These are phyloP conservation scores for Kluyveromyces marxianus DNA, from an alignment of 1,139 yeast species.

Conservation along the genomic window DNA sequence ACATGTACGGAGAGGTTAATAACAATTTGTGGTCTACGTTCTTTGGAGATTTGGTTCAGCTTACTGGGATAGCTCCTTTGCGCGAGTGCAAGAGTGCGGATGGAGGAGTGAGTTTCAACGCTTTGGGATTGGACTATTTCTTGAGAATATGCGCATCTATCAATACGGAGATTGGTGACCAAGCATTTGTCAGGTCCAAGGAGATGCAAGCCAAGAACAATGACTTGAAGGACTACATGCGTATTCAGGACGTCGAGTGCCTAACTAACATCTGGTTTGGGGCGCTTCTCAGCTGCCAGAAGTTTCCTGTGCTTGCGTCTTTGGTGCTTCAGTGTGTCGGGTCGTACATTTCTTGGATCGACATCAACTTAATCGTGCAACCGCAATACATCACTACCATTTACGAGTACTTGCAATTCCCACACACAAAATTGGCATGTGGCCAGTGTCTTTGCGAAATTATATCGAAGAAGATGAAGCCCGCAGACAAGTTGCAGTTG, in stretches of 20 bases:
- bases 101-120: constrained; percentile 23
- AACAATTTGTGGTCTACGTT: constrained; percentile 55
- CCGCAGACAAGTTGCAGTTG: constrained; percentile 75
- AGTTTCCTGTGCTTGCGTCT: constrained; percentile 19
- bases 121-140: constrained; percentile 64
- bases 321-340: constrained; percentile 47
- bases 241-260: constrained; percentile 66
- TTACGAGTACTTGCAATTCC: constrained; percentile 51
- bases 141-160: constrained; percentile 64
- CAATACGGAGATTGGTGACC: constrained; percentile 92
- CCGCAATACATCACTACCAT: constrained; percentile 57
- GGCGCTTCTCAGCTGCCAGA: constrained; percentile 35
- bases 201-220: constrained; percentile 59
- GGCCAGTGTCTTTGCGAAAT: constrained; percentile 75
- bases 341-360: constrained; percentile 91
- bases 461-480: constrained; percentile 85
- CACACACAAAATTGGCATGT: constrained; percentile 48
- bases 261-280: constrained; percentile 64
- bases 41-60: constrained; percentile 53
- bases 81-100: constrained; percentile 15
- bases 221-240: constrained; percentile 69
- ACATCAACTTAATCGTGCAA: constrained; percentile 68
- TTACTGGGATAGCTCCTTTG: constrained; percentile 15
- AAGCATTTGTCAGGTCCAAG: constrained; percentile 63
- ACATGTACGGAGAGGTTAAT: constrained; percentile 41